Percentiles rank a stretch among this genome's conserved stretches.
These are phyloP conservation scores for Aspergillus kassunensis DNA, from an alignment of 495 filamentous ascomycete genomes.

Conservation along the genomic window DNA sequence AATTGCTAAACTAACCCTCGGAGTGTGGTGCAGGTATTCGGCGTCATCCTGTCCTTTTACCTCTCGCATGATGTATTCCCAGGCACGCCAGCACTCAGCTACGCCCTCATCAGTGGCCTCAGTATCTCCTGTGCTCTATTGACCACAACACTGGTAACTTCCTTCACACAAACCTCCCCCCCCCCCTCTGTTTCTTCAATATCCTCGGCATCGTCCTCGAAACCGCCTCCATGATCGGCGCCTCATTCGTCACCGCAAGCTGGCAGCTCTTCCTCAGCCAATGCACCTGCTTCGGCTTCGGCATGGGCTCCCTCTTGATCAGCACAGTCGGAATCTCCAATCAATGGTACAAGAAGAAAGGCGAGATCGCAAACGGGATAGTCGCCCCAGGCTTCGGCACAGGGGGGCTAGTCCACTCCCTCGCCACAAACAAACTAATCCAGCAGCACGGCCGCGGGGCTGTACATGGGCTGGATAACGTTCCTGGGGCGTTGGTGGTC, in stretches of 20 bases:
- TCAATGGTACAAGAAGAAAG: constrained; percentile 63
- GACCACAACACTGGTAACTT: constrained; percentile 49
- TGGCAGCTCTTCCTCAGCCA: constrained; percentile 72
- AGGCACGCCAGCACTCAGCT: constrained; percentile 50
- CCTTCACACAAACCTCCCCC: constrained; percentile 41
- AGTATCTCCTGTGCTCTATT: constrained; percentile 58
- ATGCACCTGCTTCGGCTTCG: constrained; percentile 66
- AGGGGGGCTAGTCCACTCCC: constrained; percentile 48
- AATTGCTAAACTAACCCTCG: background rate
- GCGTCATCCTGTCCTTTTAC: constrained; percentile 64
- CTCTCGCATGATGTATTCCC: constrained; percentile 54
- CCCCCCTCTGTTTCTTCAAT: constrained; percentile 45
- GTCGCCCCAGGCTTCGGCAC: constrained; percentile 46
- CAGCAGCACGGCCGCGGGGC: constrained; percentile 61
- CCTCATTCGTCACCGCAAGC: constrained; percentile 57
- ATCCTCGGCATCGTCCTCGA: constrained; percentile 53
- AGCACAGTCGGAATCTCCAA: constrained; percentile 55
- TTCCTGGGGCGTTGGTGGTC: constrained; percentile 58
- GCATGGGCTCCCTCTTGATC: constrained; percentile 69
- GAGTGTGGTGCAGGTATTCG: constrained; percentile 48
- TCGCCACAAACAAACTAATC: constrained; percentile 53
- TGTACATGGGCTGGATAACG: constrained; percentile 57
- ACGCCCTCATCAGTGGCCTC: constrained; percentile 66
- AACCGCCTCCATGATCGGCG: constrained; percentile 51
- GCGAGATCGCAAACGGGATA: constrained; percentile 49